phyloP scores from a whole-genome alignment of 169 alveolate species.

The Plasmodium sp. region DNA sequence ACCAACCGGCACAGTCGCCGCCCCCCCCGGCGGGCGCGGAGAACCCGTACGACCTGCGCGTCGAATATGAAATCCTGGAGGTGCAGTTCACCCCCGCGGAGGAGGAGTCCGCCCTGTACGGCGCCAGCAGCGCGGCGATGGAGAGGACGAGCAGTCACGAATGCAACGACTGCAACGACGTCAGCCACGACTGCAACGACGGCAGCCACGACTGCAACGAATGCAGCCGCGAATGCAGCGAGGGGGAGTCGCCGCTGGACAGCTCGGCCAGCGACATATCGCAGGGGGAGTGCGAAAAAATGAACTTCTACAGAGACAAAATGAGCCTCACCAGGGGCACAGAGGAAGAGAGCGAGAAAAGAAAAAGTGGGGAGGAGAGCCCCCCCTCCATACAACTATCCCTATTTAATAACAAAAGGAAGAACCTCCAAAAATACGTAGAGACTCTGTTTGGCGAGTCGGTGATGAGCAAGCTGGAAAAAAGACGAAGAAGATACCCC shows the following conservation, averaged over 20 bases:
- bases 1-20: background rate
- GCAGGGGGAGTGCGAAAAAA: constrained; percentile 18
- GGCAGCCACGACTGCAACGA: background rate
- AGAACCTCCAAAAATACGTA: constrained; percentile 18
- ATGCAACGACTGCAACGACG: too few species aligned
- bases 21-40: background rate
- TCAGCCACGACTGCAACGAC: background rate
- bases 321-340: constrained; percentile 4
- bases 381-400: background rate
- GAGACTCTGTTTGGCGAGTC: constrained; percentile 13
- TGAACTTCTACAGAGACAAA: constrained; percentile 51
- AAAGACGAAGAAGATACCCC: constrained; percentile 8
- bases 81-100: background rate
- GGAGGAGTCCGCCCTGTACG: background rate
- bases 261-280: constrained; percentile 36
- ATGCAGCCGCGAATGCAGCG: background rate
- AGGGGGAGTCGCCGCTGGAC: background rate
- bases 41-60: background rate
- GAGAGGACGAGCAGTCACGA: background rate
- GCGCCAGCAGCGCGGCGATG: background rate
- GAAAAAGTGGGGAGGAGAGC: background rate
- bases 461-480: background rate
- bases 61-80: background rate
- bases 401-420: background rate
- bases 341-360: background rate